A percentile compares a stretch with the other conserved stretches of the same genome.
These are phyloP conservation scores for Sorghum bicolor DNA, from an alignment of 176 grass and related monocot genomes.

Conservation along the genomic window DNA sequence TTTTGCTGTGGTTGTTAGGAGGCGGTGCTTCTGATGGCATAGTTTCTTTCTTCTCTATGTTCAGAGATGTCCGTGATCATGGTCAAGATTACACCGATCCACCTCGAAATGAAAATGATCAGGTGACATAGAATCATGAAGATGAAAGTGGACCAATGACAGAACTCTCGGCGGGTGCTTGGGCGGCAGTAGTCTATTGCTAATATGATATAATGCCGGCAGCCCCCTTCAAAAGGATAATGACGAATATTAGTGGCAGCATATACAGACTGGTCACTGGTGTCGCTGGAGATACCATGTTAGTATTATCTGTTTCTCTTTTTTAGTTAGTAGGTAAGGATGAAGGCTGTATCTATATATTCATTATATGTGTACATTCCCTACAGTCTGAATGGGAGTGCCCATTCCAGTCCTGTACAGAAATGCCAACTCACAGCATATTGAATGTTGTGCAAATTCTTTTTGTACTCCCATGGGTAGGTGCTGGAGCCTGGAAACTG, in stretches of 20 bases:
- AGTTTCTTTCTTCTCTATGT: slow-evolving; percentile 88
- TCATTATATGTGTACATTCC: slow-evolving; percentile 41
- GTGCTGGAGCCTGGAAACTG: neutral
- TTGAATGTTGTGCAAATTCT: slow-evolving; percentile 22
- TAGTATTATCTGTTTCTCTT: slow-evolving; percentile 15
- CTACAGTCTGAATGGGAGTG: slow-evolving; percentile 31
- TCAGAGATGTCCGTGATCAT: slow-evolving; percentile 82
- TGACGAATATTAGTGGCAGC: slow-evolving; percentile 45
- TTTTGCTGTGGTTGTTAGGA: slow-evolving; percentile 80
- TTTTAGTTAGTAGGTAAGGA: slow-evolving; percentile 28
- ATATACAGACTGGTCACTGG: slow-evolving; percentile 14
- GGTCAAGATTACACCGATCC: slow-evolving; percentile 51
- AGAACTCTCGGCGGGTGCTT: neutral
- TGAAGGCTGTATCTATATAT: slow-evolving; percentile 34
- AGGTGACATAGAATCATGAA: slow-evolving; percentile 48
- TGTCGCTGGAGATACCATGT: slow-evolving; percentile 28
- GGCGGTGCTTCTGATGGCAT: slow-evolving; percentile 83
- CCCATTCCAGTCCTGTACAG: slow-evolving; percentile 31
- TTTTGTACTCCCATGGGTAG: slow-evolving; percentile 24
- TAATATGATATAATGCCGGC: neutral
- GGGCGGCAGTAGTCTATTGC: neutral
- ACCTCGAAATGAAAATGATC: slow-evolving; percentile 59
- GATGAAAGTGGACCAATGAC: neutral
- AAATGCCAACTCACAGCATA: slow-evolving; percentile 22
- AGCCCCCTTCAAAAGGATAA: slow-evolving; percentile 38